Evolutionary conservation across 345 rosid genomes (phyloP), one percentile per base, ranked within the genome.

Genomic region (Triadica sebifera): DNA sequence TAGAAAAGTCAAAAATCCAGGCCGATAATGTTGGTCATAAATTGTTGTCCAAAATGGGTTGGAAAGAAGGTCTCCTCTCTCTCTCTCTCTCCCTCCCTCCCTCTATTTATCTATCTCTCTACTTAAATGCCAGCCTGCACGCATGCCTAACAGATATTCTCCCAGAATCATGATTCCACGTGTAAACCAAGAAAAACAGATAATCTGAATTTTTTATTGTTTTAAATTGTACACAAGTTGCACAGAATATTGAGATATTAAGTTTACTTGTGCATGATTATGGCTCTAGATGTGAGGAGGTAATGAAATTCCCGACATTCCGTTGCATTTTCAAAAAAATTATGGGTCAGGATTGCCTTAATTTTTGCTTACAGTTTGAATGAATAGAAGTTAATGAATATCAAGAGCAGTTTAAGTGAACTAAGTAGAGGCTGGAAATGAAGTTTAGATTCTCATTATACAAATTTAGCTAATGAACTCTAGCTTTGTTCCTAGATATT

Each of bases 11-110:
- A 10, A 90, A 81, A 82, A 96, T 96, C 73, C 97, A 96, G 83
- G 91, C 99, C 46, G 94, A 91, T 81, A 93, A 96, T 73, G 98
- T 96, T 64, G 99, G 99, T 52, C 99, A 96, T 79, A 93, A 77
- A 59, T 93, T 96, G 69, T 81, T 91, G 83, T 90, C 99, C 12
- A 93, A 91, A 88, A 96, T 96, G 98, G 99, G 99, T 20, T 93
- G 98, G 99, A 93, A 83, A 93, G 99, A 93, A 93, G 99, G 98
- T 96, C 12, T 47, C 16, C 65, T 53, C 76, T 22, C 76, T 64
- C 74, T 39, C 61, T 37, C 56, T 47, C 16, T 61, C 65, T 53
- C 76, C 19, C 76, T 64, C 74, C 39, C 61, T 37, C 56, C 41
- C 78, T 62, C 16, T 29, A 29, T 29, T 29, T 29, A 29, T 13